Percentiles rank a stretch among this genome's conserved stretches.
These are phyloP conservation scores for Vaccinium macrocarpon DNA, from an alignment of 148 eudicot species.

Conservation along the genomic window DNA sequence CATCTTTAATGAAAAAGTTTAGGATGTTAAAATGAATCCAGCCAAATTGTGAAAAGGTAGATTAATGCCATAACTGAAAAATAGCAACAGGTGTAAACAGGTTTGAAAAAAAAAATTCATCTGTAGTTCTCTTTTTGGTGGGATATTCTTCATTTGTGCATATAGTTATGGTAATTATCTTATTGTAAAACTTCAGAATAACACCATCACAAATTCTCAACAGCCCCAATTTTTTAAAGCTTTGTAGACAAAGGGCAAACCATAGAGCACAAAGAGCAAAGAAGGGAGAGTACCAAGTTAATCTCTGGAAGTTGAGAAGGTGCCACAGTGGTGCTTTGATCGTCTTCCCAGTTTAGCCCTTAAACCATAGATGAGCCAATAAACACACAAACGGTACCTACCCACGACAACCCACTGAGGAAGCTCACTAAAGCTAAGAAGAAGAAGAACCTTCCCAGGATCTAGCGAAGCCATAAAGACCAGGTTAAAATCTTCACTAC, in stretches of 20 bases:
- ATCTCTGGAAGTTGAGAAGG: background rate
- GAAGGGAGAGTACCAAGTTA: background rate
- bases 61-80: too few relatives aligned
- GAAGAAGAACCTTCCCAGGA: constrained; percentile 90
- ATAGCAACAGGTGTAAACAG: too few relatives aligned
- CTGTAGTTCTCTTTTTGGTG: too few relatives aligned
- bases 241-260: background rate
- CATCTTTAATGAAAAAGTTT: too few relatives aligned
- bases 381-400: constrained; percentile 1
- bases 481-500: background rate
- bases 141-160: too few relatives aligned
- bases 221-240: too few relatives aligned
- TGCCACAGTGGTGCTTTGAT: background rate
- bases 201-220: too few relatives aligned
- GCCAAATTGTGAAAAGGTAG: too few relatives aligned
- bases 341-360: background rate
- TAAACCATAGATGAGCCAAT: background rate
- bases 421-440: constrained; percentile 71
- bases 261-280: background rate
- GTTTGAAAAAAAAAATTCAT: too few relatives aligned
- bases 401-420: constrained; percentile 98
- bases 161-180: too few relatives aligned
- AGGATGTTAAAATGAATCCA: too few relatives aligned
- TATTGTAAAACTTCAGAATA: too few relatives aligned
- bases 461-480: constrained; percentile 31